These are phyloP conservation scores for Metrosideros polymorpha DNA, from an alignment of 441 rosid genomes.

Conservation along the genomic window DNA sequence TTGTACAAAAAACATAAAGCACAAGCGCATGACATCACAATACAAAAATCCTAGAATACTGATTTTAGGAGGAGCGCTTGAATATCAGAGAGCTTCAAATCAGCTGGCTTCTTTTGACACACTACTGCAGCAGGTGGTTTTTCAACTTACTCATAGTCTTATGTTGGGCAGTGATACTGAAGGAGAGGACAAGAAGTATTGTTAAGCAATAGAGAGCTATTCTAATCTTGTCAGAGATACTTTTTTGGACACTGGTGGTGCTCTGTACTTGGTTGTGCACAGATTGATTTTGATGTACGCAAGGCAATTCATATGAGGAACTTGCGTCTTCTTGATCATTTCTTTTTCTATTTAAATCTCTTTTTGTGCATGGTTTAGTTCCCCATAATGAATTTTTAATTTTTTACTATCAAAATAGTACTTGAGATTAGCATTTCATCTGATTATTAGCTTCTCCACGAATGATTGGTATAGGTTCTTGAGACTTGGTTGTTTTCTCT, in stretches of 20 bases:
- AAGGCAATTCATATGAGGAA: neutral
- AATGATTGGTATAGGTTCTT: neutral
- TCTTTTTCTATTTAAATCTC: neutral
- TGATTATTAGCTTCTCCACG: neutral
- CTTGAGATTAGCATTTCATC: neutral
- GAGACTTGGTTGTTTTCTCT: neutral
- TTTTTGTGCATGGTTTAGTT: neutral
- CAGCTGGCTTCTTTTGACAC: slow-evolving; percentile 87
- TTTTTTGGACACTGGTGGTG: neutral
- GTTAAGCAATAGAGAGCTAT: neutral
- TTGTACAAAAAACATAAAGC: slow-evolving; percentile 92
- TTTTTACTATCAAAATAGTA: neutral
- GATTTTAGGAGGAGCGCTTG: slow-evolving; percentile 89
- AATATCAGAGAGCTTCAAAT: slow-evolving; percentile 65
- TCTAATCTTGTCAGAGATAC: neutral
- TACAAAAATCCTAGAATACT: slow-evolving; percentile 80
- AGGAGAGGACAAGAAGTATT: neutral
- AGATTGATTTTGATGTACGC: neutral
- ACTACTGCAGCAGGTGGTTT: slow-evolving; percentile 73
- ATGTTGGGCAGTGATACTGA: neutral
- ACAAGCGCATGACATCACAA: slow-evolving; percentile 94
- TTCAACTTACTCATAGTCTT: neutral
- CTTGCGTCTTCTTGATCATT: neutral
- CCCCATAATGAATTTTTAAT: neutral
- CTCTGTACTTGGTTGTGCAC: neutral